Conservation (phyloP, 306 rosid genomes). For the Alnus glutinosa region DNA sequence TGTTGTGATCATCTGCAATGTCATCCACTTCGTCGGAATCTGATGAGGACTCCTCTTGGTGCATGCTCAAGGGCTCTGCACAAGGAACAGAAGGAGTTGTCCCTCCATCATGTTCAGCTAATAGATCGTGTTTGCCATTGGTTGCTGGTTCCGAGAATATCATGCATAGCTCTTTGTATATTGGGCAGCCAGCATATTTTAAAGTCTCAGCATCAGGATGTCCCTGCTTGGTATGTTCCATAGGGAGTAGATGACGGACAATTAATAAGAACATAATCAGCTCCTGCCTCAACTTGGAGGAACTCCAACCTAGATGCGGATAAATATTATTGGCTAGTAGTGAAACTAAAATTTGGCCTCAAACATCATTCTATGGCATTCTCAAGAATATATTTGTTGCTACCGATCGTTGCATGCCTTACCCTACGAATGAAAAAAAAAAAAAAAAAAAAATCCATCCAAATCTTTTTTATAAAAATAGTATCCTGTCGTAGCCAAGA, state of each 20-base stretch:
- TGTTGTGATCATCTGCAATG: constrained; percentile 33
- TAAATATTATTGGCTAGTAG: neutral
- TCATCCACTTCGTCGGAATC: constrained; percentile 58
- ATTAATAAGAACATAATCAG: constrained; percentile 20
- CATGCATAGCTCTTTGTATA: constrained; percentile 63
- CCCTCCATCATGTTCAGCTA: constrained; percentile 41
- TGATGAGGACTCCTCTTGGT: constrained; percentile 47
- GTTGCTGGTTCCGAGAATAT: constrained; percentile 61
- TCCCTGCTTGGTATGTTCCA: constrained; percentile 40
- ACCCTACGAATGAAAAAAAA: neutral
- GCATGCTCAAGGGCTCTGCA: constrained; percentile 40
- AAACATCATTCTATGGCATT: constrained; percentile 18
- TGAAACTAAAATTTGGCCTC: constrained; percentile 18
- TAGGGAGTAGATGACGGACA: constrained; percentile 22
- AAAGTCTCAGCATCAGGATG: constrained; percentile 72
- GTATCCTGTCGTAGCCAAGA: constrained; percentile 6
- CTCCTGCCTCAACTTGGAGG: neutral
- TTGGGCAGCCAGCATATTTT: constrained; percentile 64
- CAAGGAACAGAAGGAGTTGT: constrained; percentile 27
- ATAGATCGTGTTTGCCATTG: constrained; percentile 48
- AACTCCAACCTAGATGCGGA: constrained; percentile 12
- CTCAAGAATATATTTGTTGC: constrained; percentile 4
- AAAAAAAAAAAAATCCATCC: neutral
- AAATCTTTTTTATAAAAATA: neutral
- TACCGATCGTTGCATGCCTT: neutral